Conservation (phyloP, 345 rosid species). For the Citrus glauca region DNA sequence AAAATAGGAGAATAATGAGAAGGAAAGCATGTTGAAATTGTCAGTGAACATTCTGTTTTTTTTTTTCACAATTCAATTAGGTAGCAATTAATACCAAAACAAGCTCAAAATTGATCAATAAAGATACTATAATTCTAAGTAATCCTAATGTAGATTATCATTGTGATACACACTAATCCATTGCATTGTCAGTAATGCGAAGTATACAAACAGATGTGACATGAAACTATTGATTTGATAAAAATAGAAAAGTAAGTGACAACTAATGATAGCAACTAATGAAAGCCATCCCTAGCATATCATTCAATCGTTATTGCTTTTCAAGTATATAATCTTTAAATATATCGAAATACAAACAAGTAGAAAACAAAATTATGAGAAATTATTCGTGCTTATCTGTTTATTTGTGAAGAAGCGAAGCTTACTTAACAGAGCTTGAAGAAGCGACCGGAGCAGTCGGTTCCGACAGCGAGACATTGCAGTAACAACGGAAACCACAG, state of each 20-base stretch:
- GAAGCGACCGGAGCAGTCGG: slow-evolving; percentile 32
- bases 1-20: background rate
- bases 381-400: background rate
- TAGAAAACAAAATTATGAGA: too few species aligned
- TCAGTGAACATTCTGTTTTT: background rate
- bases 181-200: background rate
- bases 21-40: background rate
- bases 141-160: background rate
- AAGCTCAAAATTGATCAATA: background rate
- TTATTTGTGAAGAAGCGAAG: background rate
- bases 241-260: too few species aligned
- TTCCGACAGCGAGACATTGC: slow-evolving; percentile 37
- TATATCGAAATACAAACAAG: background rate
- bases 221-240: too few species aligned
- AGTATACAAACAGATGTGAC: too few species aligned
- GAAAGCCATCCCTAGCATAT: too few species aligned
- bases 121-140: background rate
- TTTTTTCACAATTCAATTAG: background rate
- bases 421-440: slow-evolving; percentile 38
- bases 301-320: too few species aligned
- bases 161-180: background rate
- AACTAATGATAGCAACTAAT: too few species aligned
- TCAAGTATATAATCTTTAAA: too few species aligned
- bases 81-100: background rate
- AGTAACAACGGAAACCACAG: slow-evolving; percentile 38